Percentiles rank a stretch among this genome's conserved stretches.
These are phyloP conservation scores for Cutaneotrichosporon sp. DNA, from an alignment of 1,284 basidiomycete species.

Conservation along the genomic window DNA sequence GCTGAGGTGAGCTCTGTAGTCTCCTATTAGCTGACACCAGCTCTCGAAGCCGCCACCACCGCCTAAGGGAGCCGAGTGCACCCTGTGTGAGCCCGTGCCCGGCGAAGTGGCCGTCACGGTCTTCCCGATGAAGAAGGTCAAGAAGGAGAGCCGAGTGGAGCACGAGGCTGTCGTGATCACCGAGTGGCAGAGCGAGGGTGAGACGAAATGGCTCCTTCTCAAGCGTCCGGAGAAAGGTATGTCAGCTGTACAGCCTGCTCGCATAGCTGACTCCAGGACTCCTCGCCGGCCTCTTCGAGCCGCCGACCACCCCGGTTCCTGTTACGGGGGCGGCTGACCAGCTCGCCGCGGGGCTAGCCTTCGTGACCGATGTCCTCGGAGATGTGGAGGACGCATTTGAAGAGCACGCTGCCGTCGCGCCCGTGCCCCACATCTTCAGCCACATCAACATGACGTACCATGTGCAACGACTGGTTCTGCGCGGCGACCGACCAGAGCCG, in stretches of 20 bases:
- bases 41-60: slow-evolving; percentile 28
- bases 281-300: slow-evolving; percentile 71
- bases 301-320: slow-evolving; percentile 41
- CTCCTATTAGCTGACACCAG: slow-evolving; percentile 12
- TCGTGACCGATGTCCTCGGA: slow-evolving; percentile 1
- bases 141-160: slow-evolving; percentile 82
- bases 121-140: slow-evolving; percentile 84
- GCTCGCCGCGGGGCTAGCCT: slow-evolving; percentile 11
- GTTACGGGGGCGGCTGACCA: slow-evolving; percentile 9
- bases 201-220: slow-evolving; percentile 67
- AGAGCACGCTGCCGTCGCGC: neutral
- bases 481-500: neutral
- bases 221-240: slow-evolving; percentile 80
- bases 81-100: slow-evolving; percentile 68
- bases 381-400: neutral
- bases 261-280: slow-evolving; percentile 63
- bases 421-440: slow-evolving; percentile 76
- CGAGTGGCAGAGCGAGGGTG: slow-evolving; percentile 63
- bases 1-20: slow-evolving; percentile 28
- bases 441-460: slow-evolving; percentile 90
- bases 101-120: slow-evolving; percentile 60
- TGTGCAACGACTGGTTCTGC: slow-evolving; percentile 52
- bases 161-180: slow-evolving; percentile 81
- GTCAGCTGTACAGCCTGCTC: slow-evolving; percentile 5
- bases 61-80: slow-evolving; percentile 65